Evolutionary conservation across 148 eudicot species (phyloP).

Genomic region (Nepenthes mirabilis): DNA sequence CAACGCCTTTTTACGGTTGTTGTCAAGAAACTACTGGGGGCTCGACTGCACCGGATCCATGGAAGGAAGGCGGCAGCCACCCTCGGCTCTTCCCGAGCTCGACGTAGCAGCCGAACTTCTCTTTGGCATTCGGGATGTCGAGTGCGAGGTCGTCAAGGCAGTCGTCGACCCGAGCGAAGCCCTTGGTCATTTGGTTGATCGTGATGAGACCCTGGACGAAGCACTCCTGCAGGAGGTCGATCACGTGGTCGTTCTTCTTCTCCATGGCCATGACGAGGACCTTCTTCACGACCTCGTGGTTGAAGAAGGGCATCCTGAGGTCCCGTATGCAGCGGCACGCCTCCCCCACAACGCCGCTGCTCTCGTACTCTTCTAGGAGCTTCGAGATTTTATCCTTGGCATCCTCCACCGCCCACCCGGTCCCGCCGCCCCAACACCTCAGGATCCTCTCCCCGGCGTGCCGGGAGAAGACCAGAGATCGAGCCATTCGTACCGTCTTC

Average conservation of each 20-base stretch:
- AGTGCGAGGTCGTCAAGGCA: slow-evolving; percentile 90
- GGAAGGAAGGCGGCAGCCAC: slow-evolving; percentile 54
- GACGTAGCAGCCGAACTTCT: slow-evolving; percentile 41
- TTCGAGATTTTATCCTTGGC: slow-evolving; percentile 91
- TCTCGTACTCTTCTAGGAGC: slow-evolving; percentile 83
- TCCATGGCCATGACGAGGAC: slow-evolving; percentile 97
- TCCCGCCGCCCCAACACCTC: slow-evolving; percentile 98
- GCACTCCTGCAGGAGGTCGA: slow-evolving; percentile 67
- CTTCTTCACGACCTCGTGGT: slow-evolving; percentile 95
- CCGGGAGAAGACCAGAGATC: slow-evolving; percentile 71
- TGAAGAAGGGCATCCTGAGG: slow-evolving; percentile 89
- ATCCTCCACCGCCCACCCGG: slow-evolving; percentile 97
- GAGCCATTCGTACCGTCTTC: slow-evolving; percentile 72
- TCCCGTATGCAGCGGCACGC: slow-evolving; percentile 92
- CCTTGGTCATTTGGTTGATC: slow-evolving; percentile 84
- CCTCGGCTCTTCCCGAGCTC: slow-evolving; percentile 48
- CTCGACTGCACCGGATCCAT: slow-evolving; percentile 5
- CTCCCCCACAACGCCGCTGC: slow-evolving; percentile 71
- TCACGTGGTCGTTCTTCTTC: slow-evolving; percentile 85
- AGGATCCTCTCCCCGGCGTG: slow-evolving; percentile 93
- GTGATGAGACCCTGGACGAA: slow-evolving; percentile 82
- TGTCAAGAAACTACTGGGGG: background rate
- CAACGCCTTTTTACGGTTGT: too few relatives aligned
- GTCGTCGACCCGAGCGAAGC: slow-evolving; percentile 63
- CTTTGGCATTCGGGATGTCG: slow-evolving; percentile 79